Evolutionary conservation across 2,329 filamentous ascomycete species (phyloP).

Genomic region (Trichophyton simii): DNA sequence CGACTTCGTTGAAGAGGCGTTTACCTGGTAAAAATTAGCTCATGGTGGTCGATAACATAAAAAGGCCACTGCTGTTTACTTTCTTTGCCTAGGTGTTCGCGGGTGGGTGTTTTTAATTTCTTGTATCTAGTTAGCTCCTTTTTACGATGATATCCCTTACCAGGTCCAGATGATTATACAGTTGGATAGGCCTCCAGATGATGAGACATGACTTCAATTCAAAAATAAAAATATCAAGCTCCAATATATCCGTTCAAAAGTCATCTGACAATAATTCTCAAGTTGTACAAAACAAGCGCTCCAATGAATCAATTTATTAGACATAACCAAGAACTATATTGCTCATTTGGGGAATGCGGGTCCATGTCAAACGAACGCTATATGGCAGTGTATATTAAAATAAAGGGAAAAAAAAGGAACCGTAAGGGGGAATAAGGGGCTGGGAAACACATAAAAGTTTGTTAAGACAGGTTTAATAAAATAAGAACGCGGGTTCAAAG

Average conservation of each 20-base stretch:
- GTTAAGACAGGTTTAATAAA: not conserved
- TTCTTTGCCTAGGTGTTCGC: not conserved
- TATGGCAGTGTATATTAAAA: not conserved
- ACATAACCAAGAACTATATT: not conserved
- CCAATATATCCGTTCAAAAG: too few species aligned
- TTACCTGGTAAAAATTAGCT: constrained; percentile 42
- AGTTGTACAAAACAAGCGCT: too few species aligned
- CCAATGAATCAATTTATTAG: not conserved
- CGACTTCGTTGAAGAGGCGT: constrained; percentile 54
- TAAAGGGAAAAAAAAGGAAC: not conserved
- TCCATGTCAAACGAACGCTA: not conserved
- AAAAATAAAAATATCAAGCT: not conserved
- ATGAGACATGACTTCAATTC: not conserved
- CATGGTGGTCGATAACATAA: not conserved
- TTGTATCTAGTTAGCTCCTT: not conserved
- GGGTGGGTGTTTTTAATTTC: not conserved
- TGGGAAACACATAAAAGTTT: not conserved
- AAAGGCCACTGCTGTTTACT: not conserved
- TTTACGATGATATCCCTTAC: not conserved
- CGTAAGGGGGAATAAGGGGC: not conserved
- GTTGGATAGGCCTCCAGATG: not conserved
- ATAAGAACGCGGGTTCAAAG: not conserved
- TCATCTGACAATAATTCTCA: too few species aligned
- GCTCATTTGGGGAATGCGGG: not conserved
- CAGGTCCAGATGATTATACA: not conserved